Evolutionary conservation across 1,284 basidiomycete species (phyloP).

Genomic region (Ceratobasidium sp.): DNA sequence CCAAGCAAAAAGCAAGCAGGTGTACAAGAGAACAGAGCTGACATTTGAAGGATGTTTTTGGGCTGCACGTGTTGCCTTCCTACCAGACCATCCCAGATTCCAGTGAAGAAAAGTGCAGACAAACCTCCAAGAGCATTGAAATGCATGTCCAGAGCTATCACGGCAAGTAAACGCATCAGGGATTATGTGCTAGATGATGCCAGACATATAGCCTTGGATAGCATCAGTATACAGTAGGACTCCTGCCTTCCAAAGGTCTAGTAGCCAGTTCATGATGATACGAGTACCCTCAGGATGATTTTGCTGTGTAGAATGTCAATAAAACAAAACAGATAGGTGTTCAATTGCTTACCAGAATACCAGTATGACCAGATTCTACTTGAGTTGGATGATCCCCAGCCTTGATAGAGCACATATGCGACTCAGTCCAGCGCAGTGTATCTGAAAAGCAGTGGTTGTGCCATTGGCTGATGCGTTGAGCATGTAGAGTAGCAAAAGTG

Average conservation of each 20-base stretch:
- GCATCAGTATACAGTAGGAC: not conserved
- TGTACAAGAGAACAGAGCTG: not conserved
- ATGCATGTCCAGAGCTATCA: not conserved
- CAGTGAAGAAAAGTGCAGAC: not conserved
- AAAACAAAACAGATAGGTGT: not conserved
- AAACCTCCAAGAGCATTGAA: not conserved
- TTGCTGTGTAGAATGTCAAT: not conserved
- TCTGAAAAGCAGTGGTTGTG: not conserved
- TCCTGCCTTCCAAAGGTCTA: not conserved
- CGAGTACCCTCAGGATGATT: not conserved
- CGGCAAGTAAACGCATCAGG: not conserved
- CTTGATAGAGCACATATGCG: not conserved
- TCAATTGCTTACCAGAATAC: not conserved
- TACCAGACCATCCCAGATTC: not conserved
- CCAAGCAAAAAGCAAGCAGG: not conserved
- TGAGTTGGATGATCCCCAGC: not conserved
- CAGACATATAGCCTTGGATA: not conserved
- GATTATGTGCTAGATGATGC: not conserved
- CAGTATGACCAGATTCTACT: not conserved
- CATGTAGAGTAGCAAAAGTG: not conserved
- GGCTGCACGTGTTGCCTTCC: not conserved
- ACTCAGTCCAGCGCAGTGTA: not conserved
- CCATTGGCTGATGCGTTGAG: conserved; percentile 1
- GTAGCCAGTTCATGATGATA: not conserved
- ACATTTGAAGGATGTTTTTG: not conserved